phyloP scores from a whole-genome alignment of 306 rosid genomes.

The Cicer pinnatifidum region DNA sequence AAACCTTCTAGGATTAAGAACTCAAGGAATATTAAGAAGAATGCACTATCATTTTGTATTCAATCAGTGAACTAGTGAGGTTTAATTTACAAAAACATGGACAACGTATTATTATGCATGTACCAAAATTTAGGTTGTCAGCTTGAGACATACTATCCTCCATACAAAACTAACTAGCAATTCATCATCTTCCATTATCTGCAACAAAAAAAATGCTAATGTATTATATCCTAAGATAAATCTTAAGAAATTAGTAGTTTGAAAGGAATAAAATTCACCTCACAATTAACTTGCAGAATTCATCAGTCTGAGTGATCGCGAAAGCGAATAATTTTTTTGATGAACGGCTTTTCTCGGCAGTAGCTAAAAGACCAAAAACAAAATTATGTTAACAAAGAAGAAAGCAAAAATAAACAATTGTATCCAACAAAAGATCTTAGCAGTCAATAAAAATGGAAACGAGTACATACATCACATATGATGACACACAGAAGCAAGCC shows the following conservation, averaged over 20 bases:
- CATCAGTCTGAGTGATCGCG: constrained; percentile 75
- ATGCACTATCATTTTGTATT: background rate
- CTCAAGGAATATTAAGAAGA: background rate
- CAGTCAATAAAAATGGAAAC: constrained; percentile 20
- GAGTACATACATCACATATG: constrained; percentile 67
- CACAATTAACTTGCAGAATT: constrained; percentile 27
- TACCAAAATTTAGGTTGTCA: constrained; percentile 39
- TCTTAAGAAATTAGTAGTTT: constrained; percentile 20
- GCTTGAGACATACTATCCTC: background rate
- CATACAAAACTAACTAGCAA: background rate
- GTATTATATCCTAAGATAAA: constrained; percentile 36
- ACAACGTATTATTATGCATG: constrained; percentile 7
- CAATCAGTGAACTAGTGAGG: background rate
- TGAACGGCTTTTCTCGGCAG: constrained; percentile 67
- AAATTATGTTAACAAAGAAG: constrained; percentile 6
- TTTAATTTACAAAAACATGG: constrained; percentile 32
- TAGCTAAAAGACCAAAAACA: constrained; percentile 52
- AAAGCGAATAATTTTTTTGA: constrained; percentile 66
- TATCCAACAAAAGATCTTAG: constrained; percentile 23
- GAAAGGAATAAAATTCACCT: constrained; percentile 43
- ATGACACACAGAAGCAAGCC: constrained; percentile 74
- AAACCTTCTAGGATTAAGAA: constrained; percentile 3
- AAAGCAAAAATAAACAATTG: constrained; percentile 30
- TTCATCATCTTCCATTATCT: constrained; percentile 22
- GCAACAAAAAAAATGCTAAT: constrained; percentile 12